Conservation (phyloP, 768 basidiomycete species). For the Mycena epipterygia region DNA sequence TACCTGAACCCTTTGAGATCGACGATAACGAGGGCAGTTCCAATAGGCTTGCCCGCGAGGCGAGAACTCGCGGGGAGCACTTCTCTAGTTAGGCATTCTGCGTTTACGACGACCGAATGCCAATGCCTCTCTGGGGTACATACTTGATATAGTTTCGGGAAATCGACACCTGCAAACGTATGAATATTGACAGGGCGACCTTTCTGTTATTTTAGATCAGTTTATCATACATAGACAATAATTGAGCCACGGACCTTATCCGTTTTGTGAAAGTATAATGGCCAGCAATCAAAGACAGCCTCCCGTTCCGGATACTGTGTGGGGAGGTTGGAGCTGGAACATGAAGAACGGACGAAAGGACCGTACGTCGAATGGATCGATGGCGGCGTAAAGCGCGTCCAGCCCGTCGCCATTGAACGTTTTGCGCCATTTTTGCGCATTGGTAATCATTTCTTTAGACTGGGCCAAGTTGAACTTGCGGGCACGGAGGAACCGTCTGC, state of each 20-base stretch:
- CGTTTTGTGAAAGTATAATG: slow-evolving; percentile 86
- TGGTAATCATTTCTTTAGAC: slow-evolving; percentile 74
- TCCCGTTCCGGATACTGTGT: slow-evolving; percentile 77
- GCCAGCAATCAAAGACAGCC: slow-evolving; percentile 81
- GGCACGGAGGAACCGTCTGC: slow-evolving; percentile 82
- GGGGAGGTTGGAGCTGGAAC: neutral
- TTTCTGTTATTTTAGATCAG: slow-evolving; percentile 53
- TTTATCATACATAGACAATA: neutral
- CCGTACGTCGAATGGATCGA: slow-evolving; percentile 80
- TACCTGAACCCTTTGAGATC: slow-evolving; percentile 82
- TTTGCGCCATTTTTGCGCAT: slow-evolving; percentile 78
- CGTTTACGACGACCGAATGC: slow-evolving; percentile 74
- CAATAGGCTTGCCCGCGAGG: slow-evolving; percentile 65
- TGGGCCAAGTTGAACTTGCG: slow-evolving; percentile 72
- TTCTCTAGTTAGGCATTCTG: slow-evolving; percentile 75
- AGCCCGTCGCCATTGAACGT: slow-evolving; percentile 75
- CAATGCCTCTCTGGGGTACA: slow-evolving; percentile 74
- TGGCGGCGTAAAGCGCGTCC: slow-evolving; percentile 70
- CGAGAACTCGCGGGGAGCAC: slow-evolving; percentile 75
- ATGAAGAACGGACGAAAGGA: slow-evolving; percentile 17
- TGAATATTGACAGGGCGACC: slow-evolving; percentile 83
- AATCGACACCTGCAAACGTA: slow-evolving; percentile 70
- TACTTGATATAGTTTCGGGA: slow-evolving; percentile 67
- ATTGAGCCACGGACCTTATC: slow-evolving; percentile 67
- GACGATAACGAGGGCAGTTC: slow-evolving; percentile 72